These are phyloP conservation scores for Chloranthus sessilifolius DNA, from an alignment of 164 flowering plant species.

Conservation along the genomic window DNA sequence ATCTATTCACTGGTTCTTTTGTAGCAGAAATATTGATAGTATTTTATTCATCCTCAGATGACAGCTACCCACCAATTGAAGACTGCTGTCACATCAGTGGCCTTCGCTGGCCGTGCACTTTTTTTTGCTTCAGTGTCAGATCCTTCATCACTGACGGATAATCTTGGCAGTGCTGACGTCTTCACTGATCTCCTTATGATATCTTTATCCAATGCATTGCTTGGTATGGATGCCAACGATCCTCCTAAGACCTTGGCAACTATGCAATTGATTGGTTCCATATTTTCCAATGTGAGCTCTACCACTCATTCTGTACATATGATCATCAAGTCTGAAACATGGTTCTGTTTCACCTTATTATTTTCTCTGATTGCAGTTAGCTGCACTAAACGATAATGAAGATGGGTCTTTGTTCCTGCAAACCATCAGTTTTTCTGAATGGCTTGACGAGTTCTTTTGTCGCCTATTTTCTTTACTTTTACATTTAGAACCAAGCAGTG, in stretches of 20 bases:
- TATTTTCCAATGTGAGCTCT: slow-evolving; percentile 83
- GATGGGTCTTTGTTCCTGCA: slow-evolving; percentile 43
- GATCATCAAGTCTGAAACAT: slow-evolving; percentile 2
- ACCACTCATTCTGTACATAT: not conserved
- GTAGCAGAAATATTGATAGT: not conserved
- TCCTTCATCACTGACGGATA: slow-evolving; percentile 33
- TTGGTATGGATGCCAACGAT: slow-evolving; percentile 99
- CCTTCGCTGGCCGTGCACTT: slow-evolving; percentile 83
- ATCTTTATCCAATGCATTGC: slow-evolving; percentile 84
- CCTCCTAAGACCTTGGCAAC: slow-evolving; percentile 98
- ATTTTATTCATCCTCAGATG: slow-evolving; percentile 49
- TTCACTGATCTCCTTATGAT: slow-evolving; percentile 54
- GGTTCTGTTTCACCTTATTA: slow-evolving; percentile 9
- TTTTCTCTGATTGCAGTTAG: slow-evolving; percentile 49
- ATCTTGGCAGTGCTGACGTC: slow-evolving; percentile 28
- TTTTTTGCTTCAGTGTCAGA: slow-evolving; percentile 52
- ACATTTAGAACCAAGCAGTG: slow-evolving; percentile 89
- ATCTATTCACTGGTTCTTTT: no score
- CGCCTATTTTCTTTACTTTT: slow-evolving; percentile 82
- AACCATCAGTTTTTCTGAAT: slow-evolving; percentile 69
- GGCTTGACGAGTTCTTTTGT: slow-evolving; percentile 96
- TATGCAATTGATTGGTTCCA: slow-evolving; percentile 90
- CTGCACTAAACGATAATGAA: slow-evolving; percentile 54
- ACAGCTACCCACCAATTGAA: slow-evolving; percentile 98
- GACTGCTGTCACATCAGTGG: slow-evolving; percentile 88